Base-by-base conservation (phyloP, 345 rosid species). In the Theobroma cacao region DNA sequence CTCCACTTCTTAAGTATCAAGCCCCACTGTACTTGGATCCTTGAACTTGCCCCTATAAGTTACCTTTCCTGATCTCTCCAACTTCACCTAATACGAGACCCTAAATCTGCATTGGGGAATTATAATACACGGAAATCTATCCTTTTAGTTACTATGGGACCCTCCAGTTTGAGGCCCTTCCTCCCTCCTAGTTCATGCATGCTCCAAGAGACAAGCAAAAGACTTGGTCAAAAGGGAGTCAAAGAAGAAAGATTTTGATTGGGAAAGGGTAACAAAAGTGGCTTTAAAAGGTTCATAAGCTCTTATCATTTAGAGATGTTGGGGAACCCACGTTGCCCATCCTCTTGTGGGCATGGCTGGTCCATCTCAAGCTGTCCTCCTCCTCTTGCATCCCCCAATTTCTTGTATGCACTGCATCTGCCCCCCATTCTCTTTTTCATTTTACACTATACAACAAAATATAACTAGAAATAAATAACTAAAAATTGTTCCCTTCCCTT, bases 31-130 rank as follows among this genome's bases (percentile, higher is more conserved):
- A 77, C 64, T 55, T 82, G 90, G 86, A 84, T 88, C 89, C 83
- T 88, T 91, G 93, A 91, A 93, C 88, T 85, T 89, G 92, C 88
- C 92, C 94, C 85, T 82, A 80, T 88, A 62, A 82, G 76, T 75
- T 84, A 59, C 72, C 28, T 30, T 74, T 68, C 75, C 20, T 10
- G 28, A 3, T 59, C 74, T 59, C 59, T 71, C 77, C 84, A 79
- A 76, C 82, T 59, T 72, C 82, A 81, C 80, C 82, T 60, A 77
- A 81, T 34, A 48, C 80, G 84, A 82, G 91, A 83, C 87, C 80
- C 75, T 79, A 80, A 77, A 83, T 84, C 86, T 77, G 75, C 76
- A 61, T 80, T 62, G 79, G 76, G 73, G 82, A 77, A 79, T 55
- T 56, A 28, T 75, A 77, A 75, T 72, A 52, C 61, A 52, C 33